These are phyloP conservation scores for Protomyces pachydermus DNA, from an alignment of 1,139 yeast genomes.

Conservation along the genomic window DNA sequence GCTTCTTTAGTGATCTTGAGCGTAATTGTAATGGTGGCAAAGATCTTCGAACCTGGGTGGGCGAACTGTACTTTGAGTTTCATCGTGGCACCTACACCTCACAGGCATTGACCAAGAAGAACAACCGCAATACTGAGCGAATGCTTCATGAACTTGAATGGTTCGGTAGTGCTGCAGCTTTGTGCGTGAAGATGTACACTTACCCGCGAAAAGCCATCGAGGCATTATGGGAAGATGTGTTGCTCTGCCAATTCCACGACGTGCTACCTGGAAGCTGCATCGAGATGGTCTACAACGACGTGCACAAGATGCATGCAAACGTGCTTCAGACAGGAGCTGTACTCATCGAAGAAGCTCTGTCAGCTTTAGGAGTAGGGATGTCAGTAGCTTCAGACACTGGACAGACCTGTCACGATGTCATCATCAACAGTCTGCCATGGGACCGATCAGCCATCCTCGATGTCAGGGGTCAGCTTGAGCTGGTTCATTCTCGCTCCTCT, in stretches of 20 bases:
- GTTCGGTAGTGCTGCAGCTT: conserved; percentile 69
- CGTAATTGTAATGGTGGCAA: conserved; percentile 60
- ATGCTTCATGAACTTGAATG: conserved; percentile 80
- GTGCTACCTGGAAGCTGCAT: conserved; percentile 95
- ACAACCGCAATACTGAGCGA: conserved; percentile 73
- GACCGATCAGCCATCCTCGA: conserved; percentile 48
- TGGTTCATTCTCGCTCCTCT: too few relatives aligned
- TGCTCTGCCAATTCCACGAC: conserved; percentile 92
- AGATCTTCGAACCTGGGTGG: conserved; percentile 77
- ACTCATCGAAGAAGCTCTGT: conserved; percentile 52
- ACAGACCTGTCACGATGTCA: conserved; percentile 39
- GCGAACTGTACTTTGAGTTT: conserved; percentile 89
- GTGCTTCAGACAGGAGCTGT: conserved; percentile 53
- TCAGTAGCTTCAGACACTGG: conserved; percentile 32
- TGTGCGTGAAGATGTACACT: conserved; percentile 48
- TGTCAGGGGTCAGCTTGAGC: too few relatives aligned
- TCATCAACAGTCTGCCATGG: conserved; percentile 63
- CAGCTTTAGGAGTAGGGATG: conserved; percentile 41
- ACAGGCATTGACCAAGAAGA: conserved; percentile 77
- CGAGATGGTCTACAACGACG: conserved; percentile 92
- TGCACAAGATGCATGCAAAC: conserved; percentile 65
- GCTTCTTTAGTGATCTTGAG: conserved; percentile 66
- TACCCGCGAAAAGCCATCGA: conserved; percentile 70
- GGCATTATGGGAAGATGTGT: conserved; percentile 77
- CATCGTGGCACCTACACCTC: conserved; percentile 97